Percentiles rank a stretch among this genome's conserved stretches.
These are phyloP conservation scores for Schizosaccharomyces osmophilus DNA, from an alignment of 805 yeast species.

Conservation along the genomic window DNA sequence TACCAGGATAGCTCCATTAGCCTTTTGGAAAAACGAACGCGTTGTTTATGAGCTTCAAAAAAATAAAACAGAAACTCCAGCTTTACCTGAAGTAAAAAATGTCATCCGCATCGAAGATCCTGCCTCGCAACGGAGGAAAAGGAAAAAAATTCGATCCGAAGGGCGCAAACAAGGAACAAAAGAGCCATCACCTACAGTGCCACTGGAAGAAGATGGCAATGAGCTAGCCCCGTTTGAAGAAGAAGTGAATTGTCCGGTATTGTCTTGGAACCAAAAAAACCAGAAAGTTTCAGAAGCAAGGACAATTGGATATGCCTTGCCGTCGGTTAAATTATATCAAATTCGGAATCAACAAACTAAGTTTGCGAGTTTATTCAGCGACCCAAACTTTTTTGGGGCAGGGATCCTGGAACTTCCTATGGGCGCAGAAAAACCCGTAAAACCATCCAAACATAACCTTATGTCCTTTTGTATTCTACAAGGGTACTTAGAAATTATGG, in stretches of 20 bases:
- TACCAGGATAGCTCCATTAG: slow-evolving; percentile 43
- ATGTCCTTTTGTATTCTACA: slow-evolving; percentile 51
- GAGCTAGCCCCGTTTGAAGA: not conserved
- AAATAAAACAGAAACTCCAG: not conserved
- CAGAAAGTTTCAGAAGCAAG: not conserved
- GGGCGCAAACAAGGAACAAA: not conserved
- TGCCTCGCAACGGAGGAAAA: not conserved
- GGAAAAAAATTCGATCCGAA: slow-evolving; percentile 16
- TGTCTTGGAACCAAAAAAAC: not conserved
- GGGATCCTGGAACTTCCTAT: slow-evolving; percentile 47
- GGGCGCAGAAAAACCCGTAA: slow-evolving; percentile 33
- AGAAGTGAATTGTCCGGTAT: not conserved
- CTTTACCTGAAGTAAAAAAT: slow-evolving; percentile 12
- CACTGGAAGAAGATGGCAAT: not conserved
- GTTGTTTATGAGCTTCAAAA: slow-evolving; percentile 24
- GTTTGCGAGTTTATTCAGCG: slow-evolving; percentile 9
- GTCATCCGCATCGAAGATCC: slow-evolving; percentile 10
- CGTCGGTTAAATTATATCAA: slow-evolving; percentile 5
- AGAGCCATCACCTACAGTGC: not conserved
- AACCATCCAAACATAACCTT: slow-evolving; percentile 38
- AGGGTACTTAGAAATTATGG: slow-evolving; percentile 45
- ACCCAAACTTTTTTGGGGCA: slow-evolving; percentile 28
- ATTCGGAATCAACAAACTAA: slow-evolving; percentile 4
- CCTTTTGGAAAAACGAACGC: slow-evolving; percentile 65
- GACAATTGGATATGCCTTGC: slow-evolving; percentile 7